phyloP scores from a whole-genome alignment of 495 filamentous ascomycete species.

The Xylaria acuta region DNA sequence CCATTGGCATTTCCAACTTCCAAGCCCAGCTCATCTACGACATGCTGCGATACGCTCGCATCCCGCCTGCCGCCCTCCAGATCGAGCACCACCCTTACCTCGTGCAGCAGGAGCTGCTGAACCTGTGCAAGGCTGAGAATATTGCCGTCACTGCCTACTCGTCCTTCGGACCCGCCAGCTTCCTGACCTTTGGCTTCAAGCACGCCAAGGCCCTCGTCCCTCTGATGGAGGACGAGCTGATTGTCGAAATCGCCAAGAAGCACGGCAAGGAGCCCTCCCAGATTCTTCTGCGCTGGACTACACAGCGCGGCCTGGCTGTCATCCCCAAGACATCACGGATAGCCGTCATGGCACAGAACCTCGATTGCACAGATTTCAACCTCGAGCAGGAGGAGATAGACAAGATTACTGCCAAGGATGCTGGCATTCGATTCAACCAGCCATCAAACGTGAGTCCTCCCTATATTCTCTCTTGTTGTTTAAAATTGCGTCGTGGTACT shows the following conservation, averaged over 20 bases:
- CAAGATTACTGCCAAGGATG: conserved; percentile 70
- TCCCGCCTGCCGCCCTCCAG: conserved; percentile 82
- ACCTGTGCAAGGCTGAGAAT: conserved; percentile 72
- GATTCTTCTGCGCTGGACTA: conserved; percentile 89
- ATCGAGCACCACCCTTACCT: conserved; percentile 99
- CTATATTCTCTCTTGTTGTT: conserved; percentile 37
- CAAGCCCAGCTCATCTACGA: conserved; percentile 82
- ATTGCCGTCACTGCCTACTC: conserved; percentile 89
- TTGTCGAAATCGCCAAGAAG: conserved; percentile 72
- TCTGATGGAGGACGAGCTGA: conserved; percentile 71
- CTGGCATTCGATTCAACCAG: conserved; percentile 81
- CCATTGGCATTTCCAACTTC: conserved; percentile 93
- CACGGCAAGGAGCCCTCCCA: conserved; percentile 80
- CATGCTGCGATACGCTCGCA: conserved; percentile 80
- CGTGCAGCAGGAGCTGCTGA: conserved; percentile 75
- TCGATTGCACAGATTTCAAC: conserved; percentile 72
- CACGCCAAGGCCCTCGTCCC: conserved; percentile 68
- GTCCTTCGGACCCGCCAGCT: conserved; percentile 85
- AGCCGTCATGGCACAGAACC: conserved; percentile 61
- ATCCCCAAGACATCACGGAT: conserved; percentile 84
- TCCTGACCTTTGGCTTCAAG: conserved; percentile 77
- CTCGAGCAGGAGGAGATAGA: conserved; percentile 70
- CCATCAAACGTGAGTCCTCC: conserved; percentile 66
- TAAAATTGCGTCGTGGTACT: not conserved
- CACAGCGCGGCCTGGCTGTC: conserved; percentile 89